Evolutionary conservation across 805 yeast species (phyloP).

Genomic region (Maudiozyma pseudohumilis): DNA sequence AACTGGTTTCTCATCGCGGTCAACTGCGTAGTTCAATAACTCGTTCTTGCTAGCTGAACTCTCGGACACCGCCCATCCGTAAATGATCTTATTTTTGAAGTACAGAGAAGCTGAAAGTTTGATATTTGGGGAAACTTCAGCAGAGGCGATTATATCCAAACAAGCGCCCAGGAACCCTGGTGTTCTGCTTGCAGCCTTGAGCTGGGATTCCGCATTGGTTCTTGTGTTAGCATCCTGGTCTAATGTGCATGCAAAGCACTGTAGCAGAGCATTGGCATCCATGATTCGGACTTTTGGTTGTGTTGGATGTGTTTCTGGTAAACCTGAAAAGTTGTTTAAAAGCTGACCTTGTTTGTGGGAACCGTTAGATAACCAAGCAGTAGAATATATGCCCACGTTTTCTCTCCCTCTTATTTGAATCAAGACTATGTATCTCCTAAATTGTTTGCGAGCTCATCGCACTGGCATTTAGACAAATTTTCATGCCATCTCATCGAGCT

Average conservation of each 20-base stretch:
- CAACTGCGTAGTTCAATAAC: slow-evolving; percentile 33
- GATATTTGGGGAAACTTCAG: slow-evolving; percentile 41
- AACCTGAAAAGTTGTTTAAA: too few relatives aligned
- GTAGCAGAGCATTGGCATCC: slow-evolving; percentile 61
- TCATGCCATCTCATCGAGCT: too few relatives aligned
- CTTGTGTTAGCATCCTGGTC: slow-evolving; percentile 54
- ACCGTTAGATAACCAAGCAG: too few relatives aligned
- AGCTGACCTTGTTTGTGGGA: too few relatives aligned
- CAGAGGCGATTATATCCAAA: slow-evolving; percentile 56
- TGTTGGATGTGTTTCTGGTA: too few relatives aligned
- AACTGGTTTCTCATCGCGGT: slow-evolving; percentile 62
- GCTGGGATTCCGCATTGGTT: slow-evolving; percentile 57
- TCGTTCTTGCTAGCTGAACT: slow-evolving; percentile 18
- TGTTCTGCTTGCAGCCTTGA: slow-evolving; percentile 44
- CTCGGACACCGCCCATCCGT: slow-evolving; percentile 44
- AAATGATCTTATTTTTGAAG: slow-evolving; percentile 63
- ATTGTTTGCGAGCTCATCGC: too few relatives aligned
- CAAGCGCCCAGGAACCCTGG: slow-evolving; percentile 80
- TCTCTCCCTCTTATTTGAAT: too few relatives aligned
- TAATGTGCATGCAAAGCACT: slow-evolving; percentile 72
- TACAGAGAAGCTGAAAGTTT: slow-evolving; percentile 71
- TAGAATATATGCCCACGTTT: too few relatives aligned
- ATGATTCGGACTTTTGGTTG: slow-evolving; percentile 29
- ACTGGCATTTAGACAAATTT: too few relatives aligned
- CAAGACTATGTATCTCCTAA: too few relatives aligned